Base-by-base conservation (phyloP, 768 basidiomycete genomes). In the Lactifluus subvellereus region DNA sequence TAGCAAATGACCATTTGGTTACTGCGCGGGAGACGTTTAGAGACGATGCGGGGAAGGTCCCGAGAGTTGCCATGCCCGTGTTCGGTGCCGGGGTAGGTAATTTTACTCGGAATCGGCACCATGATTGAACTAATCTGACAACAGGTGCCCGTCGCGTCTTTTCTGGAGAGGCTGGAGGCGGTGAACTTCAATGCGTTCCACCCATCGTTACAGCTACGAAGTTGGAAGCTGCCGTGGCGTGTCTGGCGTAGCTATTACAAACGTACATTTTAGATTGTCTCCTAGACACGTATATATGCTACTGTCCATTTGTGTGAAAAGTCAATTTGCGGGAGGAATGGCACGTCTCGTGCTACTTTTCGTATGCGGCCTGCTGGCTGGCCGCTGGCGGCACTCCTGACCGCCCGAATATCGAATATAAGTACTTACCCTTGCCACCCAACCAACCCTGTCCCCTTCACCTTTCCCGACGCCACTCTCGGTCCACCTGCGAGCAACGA, bases 151-250 rank as follows among this genome's bases (percentile, higher is more conserved):
- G 80, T 86, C 51, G 76, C 76, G 57, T 80, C 78, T 51, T 86
- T 86, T 74, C 78, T 94, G 47, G 74, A 74, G 55, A 81, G 84
- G 59, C 76, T 93, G 62, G 89, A 93, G 72, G 78, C 77, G 62
- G 81, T 76, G 51, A 79, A 86, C 69, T 94, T 94, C 73, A 79
- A 93, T 69, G 86, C 79, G 8, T 93, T 89, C 72, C 75, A 86
- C 65, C 77, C 83, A 30, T 75, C 77, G 67, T 68, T 92, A 69
- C 86, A 85, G 74, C 61, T 75, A 69, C 79, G 83, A 73, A 86
- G 88, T 72, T 92, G 92, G 85, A 83, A 82, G 77, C 74, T 93
- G 69, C 83, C 92, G 56, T 89, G 85, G 85, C 79, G 80, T 70
- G 82, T 92, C 40, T 85, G 82, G 83, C 74, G 78, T 54, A 73